Base-by-base conservation (phyloP, 2,329 filamentous ascomycete genomes). In the Sporothrix humicola region DNA sequence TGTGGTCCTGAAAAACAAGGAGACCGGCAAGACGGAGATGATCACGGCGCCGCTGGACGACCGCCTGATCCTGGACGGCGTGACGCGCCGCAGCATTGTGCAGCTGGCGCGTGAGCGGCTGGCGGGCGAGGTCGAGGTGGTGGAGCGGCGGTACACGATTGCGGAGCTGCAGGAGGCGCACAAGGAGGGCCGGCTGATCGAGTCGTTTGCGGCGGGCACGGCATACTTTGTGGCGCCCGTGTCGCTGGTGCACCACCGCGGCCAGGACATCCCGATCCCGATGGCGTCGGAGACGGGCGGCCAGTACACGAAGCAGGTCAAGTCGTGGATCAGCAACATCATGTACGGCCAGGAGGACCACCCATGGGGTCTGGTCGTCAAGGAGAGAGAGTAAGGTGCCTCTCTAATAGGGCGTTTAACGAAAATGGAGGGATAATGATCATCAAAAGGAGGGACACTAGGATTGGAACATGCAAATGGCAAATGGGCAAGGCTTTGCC, bases 171-270 rank as follows among this genome's bases (percentile, higher is more conserved):
- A 90, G 42, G 88, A 92, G 79, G 94, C 94, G 1, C 84, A 89
- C 37, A 83, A 87, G 59, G 93, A 97, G 79, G 94, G 93, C 2
- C 86, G 94, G 2, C 82, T 97, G 59, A 81, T 97, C 10, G 95
- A 98, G 84, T 88, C 93, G 1, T 98, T 98, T 80, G 93, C 92
- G 8, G 90, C 92, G 48, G 95, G 95, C 20, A 98, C 95, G 75
- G 95, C 95, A 89, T 93, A 86, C 85, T 94, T 93, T 78, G 87
- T 94, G 79, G 89, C 87, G 76, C 88, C 91, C 69, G 86, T 94
- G 66, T 90, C 89, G 6, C 83, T 88, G 68, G 90, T 94, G 79
- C 88, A 91, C 80, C 91, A 92, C 82, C 88, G 89, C 56, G 89
- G 89, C 71, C 82, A 87, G 73, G 88, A 92, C 76, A 85, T 93